phyloP scores from a whole-genome alignment of 176 grass and related monocot species.

The Bromus sterilis region DNA sequence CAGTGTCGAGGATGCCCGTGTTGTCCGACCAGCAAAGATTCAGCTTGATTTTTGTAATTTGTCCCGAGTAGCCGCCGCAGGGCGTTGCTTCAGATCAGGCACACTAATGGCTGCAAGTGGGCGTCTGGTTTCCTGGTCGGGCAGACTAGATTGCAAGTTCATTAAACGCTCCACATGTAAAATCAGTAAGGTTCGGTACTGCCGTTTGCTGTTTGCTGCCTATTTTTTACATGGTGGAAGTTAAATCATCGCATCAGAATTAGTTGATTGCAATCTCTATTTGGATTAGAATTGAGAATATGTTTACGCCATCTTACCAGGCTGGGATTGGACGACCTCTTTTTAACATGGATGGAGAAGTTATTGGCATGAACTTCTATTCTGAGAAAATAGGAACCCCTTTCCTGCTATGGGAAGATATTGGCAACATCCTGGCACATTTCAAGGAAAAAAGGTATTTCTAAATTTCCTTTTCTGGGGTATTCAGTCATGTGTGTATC shows the following conservation, averaged over 20 bases:
- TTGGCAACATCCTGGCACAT: not conserved
- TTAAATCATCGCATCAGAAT: not conserved
- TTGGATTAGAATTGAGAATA: not conserved
- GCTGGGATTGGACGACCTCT: constrained; percentile 6
- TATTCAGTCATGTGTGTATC: not conserved
- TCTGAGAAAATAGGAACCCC: not conserved
- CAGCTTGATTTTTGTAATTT: no score
- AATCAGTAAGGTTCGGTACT: not conserved
- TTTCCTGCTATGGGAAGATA: not conserved
- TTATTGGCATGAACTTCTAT: constrained; percentile 16
- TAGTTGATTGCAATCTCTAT: not conserved
- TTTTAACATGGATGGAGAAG: not conserved
- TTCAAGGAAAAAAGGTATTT: not conserved
- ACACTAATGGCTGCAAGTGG: not conserved
- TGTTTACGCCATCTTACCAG: not conserved
- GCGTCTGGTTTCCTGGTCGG: not conserved
- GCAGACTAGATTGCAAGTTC: not conserved
- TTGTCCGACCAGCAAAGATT: not conserved
- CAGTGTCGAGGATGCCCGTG: not conserved
- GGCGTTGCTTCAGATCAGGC: not conserved
- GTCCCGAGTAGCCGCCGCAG: not conserved
- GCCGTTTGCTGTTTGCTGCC: not conserved
- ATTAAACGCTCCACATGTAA: not conserved
- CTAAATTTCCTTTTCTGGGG: not conserved
- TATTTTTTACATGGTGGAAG: not conserved